Percentiles rank a stretch among this genome's conserved stretches.
Evolutionary conservation across 345 rosid genomes (phyloP).

Genomic region (Salix exigua): DNA sequence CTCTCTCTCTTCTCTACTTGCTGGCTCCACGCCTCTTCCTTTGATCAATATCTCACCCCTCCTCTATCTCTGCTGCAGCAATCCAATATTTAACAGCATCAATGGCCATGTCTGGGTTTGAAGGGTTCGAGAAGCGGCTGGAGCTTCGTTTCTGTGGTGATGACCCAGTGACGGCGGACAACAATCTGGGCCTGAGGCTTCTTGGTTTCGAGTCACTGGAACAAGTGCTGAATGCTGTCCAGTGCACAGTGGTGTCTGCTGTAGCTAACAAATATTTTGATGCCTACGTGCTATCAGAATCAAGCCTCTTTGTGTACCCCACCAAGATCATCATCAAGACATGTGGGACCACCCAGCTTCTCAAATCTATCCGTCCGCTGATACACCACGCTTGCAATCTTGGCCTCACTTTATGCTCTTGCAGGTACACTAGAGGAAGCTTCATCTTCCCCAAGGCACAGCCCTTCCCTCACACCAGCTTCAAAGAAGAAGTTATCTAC

Average conservation of each 20-base stretch:
- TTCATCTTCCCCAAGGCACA: slow-evolving; percentile 85
- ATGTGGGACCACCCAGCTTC: slow-evolving; percentile 95
- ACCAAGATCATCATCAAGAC: slow-evolving; percentile 94
- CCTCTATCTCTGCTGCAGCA: background rate
- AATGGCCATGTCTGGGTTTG: slow-evolving; percentile 97
- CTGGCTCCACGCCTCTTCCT: background rate
- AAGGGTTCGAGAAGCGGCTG: slow-evolving; percentile 94
- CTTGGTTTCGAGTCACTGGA: slow-evolving; percentile 67
- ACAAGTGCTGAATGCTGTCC: slow-evolving; percentile 62
- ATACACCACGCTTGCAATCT: slow-evolving; percentile 53
- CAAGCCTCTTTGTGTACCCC: slow-evolving; percentile 91
- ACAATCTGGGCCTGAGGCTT: slow-evolving; percentile 63
- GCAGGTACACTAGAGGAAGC: slow-evolving; percentile 87
- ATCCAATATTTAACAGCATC: background rate
- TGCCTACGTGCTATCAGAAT: slow-evolving; percentile 92
- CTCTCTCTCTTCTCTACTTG: background rate
- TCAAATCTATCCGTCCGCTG: slow-evolving; percentile 84
- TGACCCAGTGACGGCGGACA: slow-evolving; percentile 19
- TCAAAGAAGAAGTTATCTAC: slow-evolving; percentile 69
- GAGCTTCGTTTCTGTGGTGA: slow-evolving; percentile 80
- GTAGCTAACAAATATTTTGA: slow-evolving; percentile 77
- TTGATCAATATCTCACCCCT: background rate
- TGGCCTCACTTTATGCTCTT: slow-evolving; percentile 51
- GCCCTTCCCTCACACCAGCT: slow-evolving; percentile 84
- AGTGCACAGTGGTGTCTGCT: slow-evolving; percentile 94